Evolutionary conservation across 2,329 filamentous ascomycete genomes (phyloP).

Genomic region (Sporothrix brunneoviolacea): DNA sequence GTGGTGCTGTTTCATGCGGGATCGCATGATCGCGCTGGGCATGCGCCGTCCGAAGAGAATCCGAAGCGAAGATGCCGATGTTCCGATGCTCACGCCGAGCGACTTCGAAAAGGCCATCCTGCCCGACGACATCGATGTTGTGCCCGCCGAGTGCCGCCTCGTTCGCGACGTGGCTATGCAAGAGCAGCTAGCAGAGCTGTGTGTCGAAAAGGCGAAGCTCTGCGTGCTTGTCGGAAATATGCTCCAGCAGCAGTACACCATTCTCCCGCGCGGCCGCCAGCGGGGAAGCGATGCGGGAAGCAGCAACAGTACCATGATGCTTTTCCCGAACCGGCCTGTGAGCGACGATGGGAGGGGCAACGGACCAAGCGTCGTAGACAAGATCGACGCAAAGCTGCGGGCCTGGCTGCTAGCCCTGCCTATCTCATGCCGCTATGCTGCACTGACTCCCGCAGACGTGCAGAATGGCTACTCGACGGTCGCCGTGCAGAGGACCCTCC

Average conservation of each 20-base stretch:
- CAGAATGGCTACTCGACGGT: constrained; percentile 54
- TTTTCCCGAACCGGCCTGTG: constrained; percentile 80
- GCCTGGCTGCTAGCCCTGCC: constrained; percentile 71
- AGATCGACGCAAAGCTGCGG: constrained; percentile 72
- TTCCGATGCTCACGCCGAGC: constrained; percentile 76
- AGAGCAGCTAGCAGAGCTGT: constrained; percentile 74
- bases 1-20: constrained; percentile 97
- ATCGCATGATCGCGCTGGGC: constrained; percentile 83
- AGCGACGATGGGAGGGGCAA: constrained; percentile 45
- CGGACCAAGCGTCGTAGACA: constrained; percentile 62
- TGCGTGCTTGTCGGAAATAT: constrained; percentile 87
- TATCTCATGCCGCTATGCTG: constrained; percentile 61
- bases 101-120: constrained; percentile 77
- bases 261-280: constrained; percentile 75
- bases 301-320: constrained; percentile 75
- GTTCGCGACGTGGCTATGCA: constrained; percentile 68
- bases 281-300: constrained; percentile 41
- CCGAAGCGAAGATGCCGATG: constrained; percentile 88
- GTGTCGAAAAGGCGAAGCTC: constrained; percentile 83
- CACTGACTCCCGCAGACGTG: constrained; percentile 47
- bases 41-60: constrained; percentile 91
- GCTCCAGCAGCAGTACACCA: constrained; percentile 84
- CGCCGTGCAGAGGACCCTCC: constrained; percentile 68
- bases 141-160: constrained; percentile 63
- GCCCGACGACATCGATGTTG: constrained; percentile 59